Evolutionary conservation across 2,329 filamentous ascomycete species (phyloP), one percentile per base, ranked within the genome.

Genomic region (Calonectria multiphialidica): DNA sequence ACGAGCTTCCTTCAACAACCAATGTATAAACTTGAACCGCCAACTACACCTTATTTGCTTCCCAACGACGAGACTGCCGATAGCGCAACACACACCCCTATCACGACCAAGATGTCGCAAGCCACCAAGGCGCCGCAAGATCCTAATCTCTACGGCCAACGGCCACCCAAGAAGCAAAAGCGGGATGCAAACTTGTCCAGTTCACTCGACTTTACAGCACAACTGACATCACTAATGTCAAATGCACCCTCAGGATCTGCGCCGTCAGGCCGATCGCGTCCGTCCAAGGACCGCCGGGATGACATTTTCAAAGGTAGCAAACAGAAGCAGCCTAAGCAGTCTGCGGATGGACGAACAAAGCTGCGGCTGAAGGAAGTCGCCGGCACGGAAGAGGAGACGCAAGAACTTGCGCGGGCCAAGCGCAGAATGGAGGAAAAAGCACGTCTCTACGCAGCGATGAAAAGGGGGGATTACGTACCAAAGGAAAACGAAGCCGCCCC

Each of bases 361-460:
- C 85, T 91, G 23, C 81, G 81, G 35, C 83, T 90, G 21, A 88
- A 89, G 76, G 88, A 91, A 33, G 84, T 89, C 15, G 81, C 85
- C 28, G 88, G 90, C 67, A 88, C 89, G 12, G 87, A 90, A 71
- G 89, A 92, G 65, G 91, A 93, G 78, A 92, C 93, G 71, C 90
- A 89, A 59, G 91, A 94, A 78, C 90, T 93, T 68, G 93, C 86
- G 61, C 91, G 93, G 69, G 93, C 94, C 25, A 93, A 93, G 82
- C 90, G 93, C 75, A 94, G 92, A 80, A 94, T 99, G 93, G 93
- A 97, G 81, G 93, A 95, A 85, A 99, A 99, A 84, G 95, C 94
- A 4, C 90, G 94, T 5, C 85, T 97, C 2, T 99, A 99, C 83
- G 92, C 94, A 8, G 94, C 94, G 44, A 93, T 99, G 91, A 98